phyloP scores from a whole-genome alignment of 768 basidiomycete genomes.

The Tulasnella sp. region DNA sequence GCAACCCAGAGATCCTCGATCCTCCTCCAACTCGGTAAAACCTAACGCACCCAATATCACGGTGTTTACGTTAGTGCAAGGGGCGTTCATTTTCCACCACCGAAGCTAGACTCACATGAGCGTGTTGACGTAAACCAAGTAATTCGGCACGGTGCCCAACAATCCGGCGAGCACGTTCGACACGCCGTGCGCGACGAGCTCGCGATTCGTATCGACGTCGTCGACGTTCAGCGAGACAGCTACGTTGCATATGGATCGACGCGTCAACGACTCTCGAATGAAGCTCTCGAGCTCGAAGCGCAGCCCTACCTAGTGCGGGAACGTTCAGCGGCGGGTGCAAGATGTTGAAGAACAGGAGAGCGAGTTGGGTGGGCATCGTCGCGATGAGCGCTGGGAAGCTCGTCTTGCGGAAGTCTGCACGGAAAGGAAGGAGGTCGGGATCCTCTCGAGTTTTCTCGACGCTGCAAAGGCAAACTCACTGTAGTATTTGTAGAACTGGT shows the following conservation, averaged over 20 bases:
- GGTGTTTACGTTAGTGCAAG: slow-evolving; percentile 17
- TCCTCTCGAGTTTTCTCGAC: no score
- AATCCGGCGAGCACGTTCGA: slow-evolving; percentile 78
- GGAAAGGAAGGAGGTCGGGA: no score
- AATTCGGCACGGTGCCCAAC: slow-evolving; percentile 74
- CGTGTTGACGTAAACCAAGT: slow-evolving; percentile 82
- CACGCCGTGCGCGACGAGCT: slow-evolving; percentile 85
- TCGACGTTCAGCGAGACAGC: slow-evolving; percentile 85
- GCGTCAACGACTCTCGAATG: neutral
- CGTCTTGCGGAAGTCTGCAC: slow-evolving; percentile 53
- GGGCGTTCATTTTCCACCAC: neutral
- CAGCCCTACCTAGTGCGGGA: slow-evolving; percentile 72
- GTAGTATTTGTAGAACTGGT: slow-evolving; percentile 70
- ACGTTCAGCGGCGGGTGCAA: slow-evolving; percentile 81
- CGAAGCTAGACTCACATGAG: slow-evolving; percentile 40
- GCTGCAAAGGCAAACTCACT: slow-evolving; percentile 48
- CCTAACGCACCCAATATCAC: slow-evolving; percentile 24
- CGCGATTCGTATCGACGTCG: slow-evolving; percentile 76
- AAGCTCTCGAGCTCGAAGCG: neutral
- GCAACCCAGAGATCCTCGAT: slow-evolving; percentile 69
- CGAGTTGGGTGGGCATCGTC: slow-evolving; percentile 89
- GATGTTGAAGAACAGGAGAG: slow-evolving; percentile 79
- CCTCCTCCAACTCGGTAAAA: slow-evolving; percentile 93
- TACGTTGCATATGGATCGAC: slow-evolving; percentile 23
- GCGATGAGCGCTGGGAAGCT: slow-evolving; percentile 57